Base-by-base conservation (phyloP, 2,329 filamentous ascomycete genomes). In the Fonsecaea multimorphosa region DNA sequence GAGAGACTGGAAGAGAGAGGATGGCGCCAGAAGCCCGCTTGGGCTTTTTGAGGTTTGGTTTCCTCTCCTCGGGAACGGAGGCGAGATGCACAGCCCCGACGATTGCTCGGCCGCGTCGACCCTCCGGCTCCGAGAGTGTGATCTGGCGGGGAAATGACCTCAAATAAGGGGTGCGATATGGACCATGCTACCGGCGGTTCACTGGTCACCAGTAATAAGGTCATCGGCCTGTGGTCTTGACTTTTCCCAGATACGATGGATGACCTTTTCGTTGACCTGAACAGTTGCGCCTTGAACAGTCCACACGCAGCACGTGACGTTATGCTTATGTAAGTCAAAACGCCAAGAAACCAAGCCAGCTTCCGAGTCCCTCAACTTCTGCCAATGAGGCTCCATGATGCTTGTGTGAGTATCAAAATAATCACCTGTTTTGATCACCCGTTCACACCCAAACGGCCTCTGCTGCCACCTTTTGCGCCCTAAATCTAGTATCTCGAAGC, bases 121-220 rank as follows among this genome's bases (percentile, higher is more conserved):
- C 38, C 52, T 60, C 71, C 72, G 66, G 64, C 71, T 73, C 74
- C 74, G 66, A 76, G 71, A 76, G 71, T 49, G 63, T 49, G 38
- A 40, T 16, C 38, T 40, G 44, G 22, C 38, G 44, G 8, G 38
- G n/a, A n/a, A n/a, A n/a, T n/a, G n/a, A n/a, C n/a, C n/a, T 19
- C 6, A 9, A n/a, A 44, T 44, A 19, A 11, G 38, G 11, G 16
- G 6, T 19, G n/a, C 7, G 38, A 19, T 5, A 19, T 44, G 44
- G 19, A 16, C 8, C 22, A 9, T 24, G 22, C 8, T 49, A 16
- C 19, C 24, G 44, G 44, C 19, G 38, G 38, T 5, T 12, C 44
- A 11, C 19, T 49, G n/a, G 24, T 40, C 2, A 19, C 11, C 14
- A 14, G 5, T 19, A 8, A 31, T 3, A 16, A 40, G 16, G 38